phyloP scores from a whole-genome alignment of 2,329 filamentous ascomycete species.

The Aspergillus ibericus region DNA sequence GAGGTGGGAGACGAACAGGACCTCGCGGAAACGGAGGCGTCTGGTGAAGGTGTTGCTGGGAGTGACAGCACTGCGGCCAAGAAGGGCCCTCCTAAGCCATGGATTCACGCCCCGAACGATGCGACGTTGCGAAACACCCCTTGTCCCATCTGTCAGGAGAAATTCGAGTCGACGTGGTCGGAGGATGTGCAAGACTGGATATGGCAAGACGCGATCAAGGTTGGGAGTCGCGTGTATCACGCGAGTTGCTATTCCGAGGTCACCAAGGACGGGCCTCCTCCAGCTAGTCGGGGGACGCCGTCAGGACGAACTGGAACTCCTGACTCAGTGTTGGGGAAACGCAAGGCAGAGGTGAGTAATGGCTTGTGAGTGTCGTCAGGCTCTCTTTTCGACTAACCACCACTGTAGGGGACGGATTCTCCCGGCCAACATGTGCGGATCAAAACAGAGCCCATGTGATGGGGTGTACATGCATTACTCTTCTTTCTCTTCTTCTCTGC shows the following conservation, averaged over 20 bases:
- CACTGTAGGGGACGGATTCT: constrained; percentile 34
- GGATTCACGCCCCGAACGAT: constrained; percentile 81
- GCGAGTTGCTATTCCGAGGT: constrained; percentile 86
- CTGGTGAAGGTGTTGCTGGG: constrained; percentile 42
- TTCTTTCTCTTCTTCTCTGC: not conserved
- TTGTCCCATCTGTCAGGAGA: constrained; percentile 94
- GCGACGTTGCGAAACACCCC: constrained; percentile 70
- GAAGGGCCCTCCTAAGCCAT: constrained; percentile 63
- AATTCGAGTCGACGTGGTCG: constrained; percentile 88
- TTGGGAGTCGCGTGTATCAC: constrained; percentile 81
- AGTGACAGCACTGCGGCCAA: constrained; percentile 46
- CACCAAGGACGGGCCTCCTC: constrained; percentile 59
- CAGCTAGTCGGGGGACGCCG: constrained; percentile 31
- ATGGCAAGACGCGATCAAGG: constrained; percentile 82
- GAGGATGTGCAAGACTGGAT: constrained; percentile 96
- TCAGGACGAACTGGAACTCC: constrained; percentile 54
- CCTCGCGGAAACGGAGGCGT: constrained; percentile 42
- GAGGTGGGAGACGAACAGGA: constrained; percentile 70
- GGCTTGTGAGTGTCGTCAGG: not conserved
- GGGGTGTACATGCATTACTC: constrained; percentile 6
- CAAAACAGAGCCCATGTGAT: constrained; percentile 40
- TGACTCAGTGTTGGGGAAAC: constrained; percentile 68
- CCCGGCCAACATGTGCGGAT: constrained; percentile 40
- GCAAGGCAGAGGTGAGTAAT: constrained; percentile 66
- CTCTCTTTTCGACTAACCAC: constrained; percentile 4